Conservation (phyloP, 768 basidiomycete genomes). For the Russula brevipes region DNA sequence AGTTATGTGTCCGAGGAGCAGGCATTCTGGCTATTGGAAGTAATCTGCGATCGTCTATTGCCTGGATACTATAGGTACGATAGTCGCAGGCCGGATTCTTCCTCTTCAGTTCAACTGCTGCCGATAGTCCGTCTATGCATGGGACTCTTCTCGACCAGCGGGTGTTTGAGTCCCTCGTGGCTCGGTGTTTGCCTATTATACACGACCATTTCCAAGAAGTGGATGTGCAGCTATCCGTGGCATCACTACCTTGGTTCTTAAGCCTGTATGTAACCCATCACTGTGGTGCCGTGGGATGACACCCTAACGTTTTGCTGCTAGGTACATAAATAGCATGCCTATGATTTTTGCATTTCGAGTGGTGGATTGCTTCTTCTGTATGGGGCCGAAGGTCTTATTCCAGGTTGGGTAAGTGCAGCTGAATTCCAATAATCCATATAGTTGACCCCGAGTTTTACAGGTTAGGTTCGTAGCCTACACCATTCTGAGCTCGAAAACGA, state of each 20-base stretch:
- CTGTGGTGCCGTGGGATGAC: conserved; percentile 22
- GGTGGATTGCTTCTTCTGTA: conserved; percentile 96
- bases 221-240: conserved; percentile 95
- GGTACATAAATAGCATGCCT: conserved; percentile 91
- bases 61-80: conserved; percentile 95
- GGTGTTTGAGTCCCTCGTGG: conserved; percentile 92
- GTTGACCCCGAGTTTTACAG: conserved; percentile 32
- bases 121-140: conserved; percentile 78
- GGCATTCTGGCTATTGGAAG: conserved; percentile 94
- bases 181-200: conserved; percentile 85
- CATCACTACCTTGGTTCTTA: conserved; percentile 96
- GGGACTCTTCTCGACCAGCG: conserved; percentile 98
- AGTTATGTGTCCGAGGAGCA: conserved; percentile 99
- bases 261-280: conserved; percentile 66
- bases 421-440: background rate
- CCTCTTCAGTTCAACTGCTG: conserved; percentile 37
- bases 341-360: conserved; percentile 98
- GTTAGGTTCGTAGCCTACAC: conserved; percentile 44
- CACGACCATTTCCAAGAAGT: conserved; percentile 87
- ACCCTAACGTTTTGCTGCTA: conserved; percentile 28
- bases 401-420: conserved; percentile 79
- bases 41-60: conserved; percentile 88
- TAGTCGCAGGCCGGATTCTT: background rate
- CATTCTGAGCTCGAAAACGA: background rate
- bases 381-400: conserved; percentile 98